Evolutionary conservation across 2,329 filamentous ascomycete species (phyloP).

Genomic region (Pyrenophora tritici-repentis): DNA sequence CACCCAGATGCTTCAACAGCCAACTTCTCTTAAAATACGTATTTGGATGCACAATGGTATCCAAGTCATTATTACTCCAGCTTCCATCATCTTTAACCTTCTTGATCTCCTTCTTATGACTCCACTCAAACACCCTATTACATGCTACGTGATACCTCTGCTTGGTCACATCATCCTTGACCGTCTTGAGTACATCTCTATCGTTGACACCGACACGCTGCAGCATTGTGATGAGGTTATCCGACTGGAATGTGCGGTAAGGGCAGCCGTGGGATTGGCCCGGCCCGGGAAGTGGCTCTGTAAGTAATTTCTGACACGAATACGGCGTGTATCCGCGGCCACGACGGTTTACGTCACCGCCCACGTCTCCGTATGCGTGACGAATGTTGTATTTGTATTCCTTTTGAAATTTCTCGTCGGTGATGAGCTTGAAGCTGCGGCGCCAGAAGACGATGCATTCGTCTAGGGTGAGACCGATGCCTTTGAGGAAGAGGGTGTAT

Average conservation of each 20-base stretch:
- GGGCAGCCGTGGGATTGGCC: slow-evolving; percentile 96
- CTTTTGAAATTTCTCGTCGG: slow-evolving; percentile 95
- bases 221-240: slow-evolving; percentile 79
- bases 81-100: slow-evolving; percentile 56
- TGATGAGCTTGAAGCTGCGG: slow-evolving; percentile 79
- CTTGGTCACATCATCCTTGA: slow-evolving; percentile 86
- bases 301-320: slow-evolving; percentile 93
- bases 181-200: slow-evolving; percentile 73
- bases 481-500: slow-evolving; percentile 96
- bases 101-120: slow-evolving; percentile 68
- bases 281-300: slow-evolving; percentile 81
- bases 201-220: slow-evolving; percentile 81
- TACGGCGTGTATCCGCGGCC: slow-evolving; percentile 88
- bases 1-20: slow-evolving; percentile 76
- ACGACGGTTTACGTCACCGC: slow-evolving; percentile 85
- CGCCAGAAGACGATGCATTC: slow-evolving; percentile 94
- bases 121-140: slow-evolving; percentile 89
- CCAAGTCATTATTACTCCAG: slow-evolving; percentile 70
- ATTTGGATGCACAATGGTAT: slow-evolving; percentile 96
- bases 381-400: slow-evolving; percentile 97
- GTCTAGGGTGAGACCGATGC: slow-evolving; percentile 88
- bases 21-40: slow-evolving; percentile 97
- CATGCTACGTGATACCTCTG: slow-evolving; percentile 94
- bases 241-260: slow-evolving; percentile 86
- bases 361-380: slow-evolving; percentile 94